phyloP scores from a whole-genome alignment of 2,329 filamentous ascomycete genomes.

The Pestalotiopsis sp. region DNA sequence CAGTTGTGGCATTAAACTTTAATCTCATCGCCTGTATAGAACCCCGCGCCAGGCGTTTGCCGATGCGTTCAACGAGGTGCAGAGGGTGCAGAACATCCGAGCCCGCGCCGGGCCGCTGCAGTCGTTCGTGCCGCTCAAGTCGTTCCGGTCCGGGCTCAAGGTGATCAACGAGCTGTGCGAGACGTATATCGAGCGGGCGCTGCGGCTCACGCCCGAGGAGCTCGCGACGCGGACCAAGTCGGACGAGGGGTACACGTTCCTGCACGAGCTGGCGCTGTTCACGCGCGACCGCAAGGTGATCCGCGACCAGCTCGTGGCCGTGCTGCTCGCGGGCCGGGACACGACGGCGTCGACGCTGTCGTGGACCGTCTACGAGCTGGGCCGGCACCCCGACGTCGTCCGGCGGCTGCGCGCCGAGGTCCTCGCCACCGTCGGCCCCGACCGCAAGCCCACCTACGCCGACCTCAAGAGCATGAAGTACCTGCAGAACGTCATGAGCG shows the following conservation, averaged over 20 bases:
- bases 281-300: constrained; percentile 73
- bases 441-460: constrained; percentile 69
- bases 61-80: constrained; percentile 79
- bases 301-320: constrained; percentile 81
- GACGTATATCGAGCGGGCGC: constrained; percentile 74
- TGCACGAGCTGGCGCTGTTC: constrained; percentile 81
- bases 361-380: constrained; percentile 83
- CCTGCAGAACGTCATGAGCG: constrained; percentile 72
- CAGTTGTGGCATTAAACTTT: background rate
- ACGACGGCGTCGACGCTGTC: constrained; percentile 83
- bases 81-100: constrained; percentile 71
- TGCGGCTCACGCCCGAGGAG: constrained; percentile 71
- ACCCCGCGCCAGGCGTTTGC: constrained; percentile 70
- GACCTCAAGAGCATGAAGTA: constrained; percentile 90
- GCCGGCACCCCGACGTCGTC: constrained; percentile 68
- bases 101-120: constrained; percentile 67
- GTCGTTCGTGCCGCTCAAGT: constrained; percentile 61
- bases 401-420: constrained; percentile 76
- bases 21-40: constrained; percentile 28
- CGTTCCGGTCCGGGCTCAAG: constrained; percentile 66
- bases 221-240: constrained; percentile 73
- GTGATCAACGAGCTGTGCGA: constrained; percentile 77
- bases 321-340: constrained; percentile 84
- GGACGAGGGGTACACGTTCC: constrained; percentile 77
- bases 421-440: constrained; percentile 63